Percentiles rank a stretch among this genome's conserved stretches.
Conservation (phyloP, 371 early-diverging fungal genomes). For the Syncephalastrum racemosum region DNA sequence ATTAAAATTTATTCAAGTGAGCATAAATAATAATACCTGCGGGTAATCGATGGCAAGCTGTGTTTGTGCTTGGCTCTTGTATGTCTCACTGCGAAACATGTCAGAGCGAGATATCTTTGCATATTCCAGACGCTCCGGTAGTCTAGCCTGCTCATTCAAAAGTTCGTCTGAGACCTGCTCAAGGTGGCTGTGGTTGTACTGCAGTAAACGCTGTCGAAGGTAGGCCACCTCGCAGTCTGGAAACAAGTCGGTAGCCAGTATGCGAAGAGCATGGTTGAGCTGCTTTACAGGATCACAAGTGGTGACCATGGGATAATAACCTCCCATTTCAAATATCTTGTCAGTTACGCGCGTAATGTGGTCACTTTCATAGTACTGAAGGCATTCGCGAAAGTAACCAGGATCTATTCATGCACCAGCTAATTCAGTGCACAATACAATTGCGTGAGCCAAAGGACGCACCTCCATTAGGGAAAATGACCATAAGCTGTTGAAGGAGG, state of each 20-base stretch:
- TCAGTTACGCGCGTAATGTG: conserved; percentile 46
- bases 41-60: conserved; percentile 40
- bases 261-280: conserved; percentile 34
- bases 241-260: conserved; percentile 51
- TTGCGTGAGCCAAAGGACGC: not conserved
- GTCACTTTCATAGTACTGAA: conserved; percentile 33
- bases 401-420: conserved; percentile 28
- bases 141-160: conserved; percentile 8
- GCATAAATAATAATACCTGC: conserved; percentile 19
- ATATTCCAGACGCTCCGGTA: conserved; percentile 37
- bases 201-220: conserved; percentile 34
- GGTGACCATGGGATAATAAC: conserved; percentile 35
- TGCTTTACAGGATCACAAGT: conserved; percentile 1
- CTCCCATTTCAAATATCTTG: conserved; percentile 36
- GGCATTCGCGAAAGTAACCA: conserved; percentile 45
- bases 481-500: conserved; percentile 22
- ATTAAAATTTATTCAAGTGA: not conserved
- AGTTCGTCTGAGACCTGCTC: conserved; percentile 35
- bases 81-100: conserved; percentile 32
- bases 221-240: conserved; percentile 47
- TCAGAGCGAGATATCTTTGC: conserved; percentile 38
- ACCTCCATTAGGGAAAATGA: conserved; percentile 42
- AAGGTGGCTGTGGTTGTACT: conserved; percentile 31
- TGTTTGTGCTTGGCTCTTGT: conserved; percentile 33
- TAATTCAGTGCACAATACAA: not conserved